Evolutionary conservation across 768 basidiomycete genomes (phyloP).

Genomic region (Harrya chromipes): DNA sequence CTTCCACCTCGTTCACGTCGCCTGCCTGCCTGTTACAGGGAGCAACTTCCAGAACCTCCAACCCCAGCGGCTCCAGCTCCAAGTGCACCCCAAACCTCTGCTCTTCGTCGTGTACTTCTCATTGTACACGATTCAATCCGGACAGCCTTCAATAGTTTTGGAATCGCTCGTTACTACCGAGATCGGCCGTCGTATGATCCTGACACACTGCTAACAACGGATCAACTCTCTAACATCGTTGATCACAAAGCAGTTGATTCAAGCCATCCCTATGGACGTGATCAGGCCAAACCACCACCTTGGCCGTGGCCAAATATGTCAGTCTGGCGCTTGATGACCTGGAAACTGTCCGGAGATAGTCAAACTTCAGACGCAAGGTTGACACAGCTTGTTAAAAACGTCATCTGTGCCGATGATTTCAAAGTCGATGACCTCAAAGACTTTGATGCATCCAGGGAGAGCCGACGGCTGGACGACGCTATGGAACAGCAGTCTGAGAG

Average conservation of each 20-base stretch:
- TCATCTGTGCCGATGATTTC: neutral
- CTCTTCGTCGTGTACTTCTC: neutral
- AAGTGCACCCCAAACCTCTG: neutral
- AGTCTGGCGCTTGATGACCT: neutral
- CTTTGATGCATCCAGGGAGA: neutral
- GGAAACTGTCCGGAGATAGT: neutral
- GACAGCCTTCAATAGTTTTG: neutral
- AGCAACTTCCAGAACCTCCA: neutral
- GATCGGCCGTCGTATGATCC: neutral
- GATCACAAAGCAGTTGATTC: neutral
- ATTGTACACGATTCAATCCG: neutral
- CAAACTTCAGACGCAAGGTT: neutral
- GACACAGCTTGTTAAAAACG: neutral
- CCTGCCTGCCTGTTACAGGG: neutral
- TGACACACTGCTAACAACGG: neutral
- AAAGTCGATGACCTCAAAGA: neutral
- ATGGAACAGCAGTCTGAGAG: neutral
- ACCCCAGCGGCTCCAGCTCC: neutral
- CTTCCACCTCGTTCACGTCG: neutral
- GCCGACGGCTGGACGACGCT: neutral
- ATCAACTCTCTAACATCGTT: neutral
- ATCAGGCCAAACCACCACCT: neutral
- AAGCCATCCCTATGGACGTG: neutral
- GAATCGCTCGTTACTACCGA: neutral
- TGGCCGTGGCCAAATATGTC: slow-evolving; percentile 8